Evolutionary conservation across 1,139 yeast species (phyloP), one percentile per base, ranked within the genome.

Genomic region (Meyerozyma athensensis): DNA sequence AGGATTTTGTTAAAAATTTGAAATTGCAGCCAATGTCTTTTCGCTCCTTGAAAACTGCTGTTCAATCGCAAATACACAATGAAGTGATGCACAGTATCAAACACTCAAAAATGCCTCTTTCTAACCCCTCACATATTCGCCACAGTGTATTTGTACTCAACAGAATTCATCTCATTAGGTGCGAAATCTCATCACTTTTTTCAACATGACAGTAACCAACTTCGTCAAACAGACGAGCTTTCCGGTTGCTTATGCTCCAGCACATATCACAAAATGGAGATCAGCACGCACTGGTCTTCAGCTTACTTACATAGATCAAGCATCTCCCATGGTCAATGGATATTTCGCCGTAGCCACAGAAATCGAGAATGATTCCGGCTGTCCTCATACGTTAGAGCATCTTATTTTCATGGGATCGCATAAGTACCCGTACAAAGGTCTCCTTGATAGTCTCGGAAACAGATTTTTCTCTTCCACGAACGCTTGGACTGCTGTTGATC

Each of bases 401-500:
- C 68, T 94, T 54, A 74, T 92, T 30, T 94, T 94, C 56, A 86
- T 90, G 95, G 99, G 99, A 1, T 86, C 96, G 3, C 70, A 82
- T 43, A 79, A 81, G 42, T 87, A 81, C 49, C 98, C 98, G 0
- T 90, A 82, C 58, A 92, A 92, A 59, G 98, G 98, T 4, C 66
- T 90, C 38, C 68, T 94, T 36, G 98, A 94, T 52, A 81, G 81
- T 7, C 71, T 90, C 40, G 96, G 97, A 5, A 87, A 89, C 54
- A 64, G 87, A 41, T 81, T 89, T 47, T 84, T 84, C 59, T 85
- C 96, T 1, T 72, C 80, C 7, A 94, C 98, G 1, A 94, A 94
- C 55, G 99, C 99, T 0, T 90, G 97, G 97, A 92, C 99, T 0
- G 89, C 84, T 1, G 86, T 92, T 3, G 98, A 94, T 59, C 96